phyloP scores from a whole-genome alignment of 2,329 filamentous ascomycete genomes.

The Podosphaera xanthii region DNA sequence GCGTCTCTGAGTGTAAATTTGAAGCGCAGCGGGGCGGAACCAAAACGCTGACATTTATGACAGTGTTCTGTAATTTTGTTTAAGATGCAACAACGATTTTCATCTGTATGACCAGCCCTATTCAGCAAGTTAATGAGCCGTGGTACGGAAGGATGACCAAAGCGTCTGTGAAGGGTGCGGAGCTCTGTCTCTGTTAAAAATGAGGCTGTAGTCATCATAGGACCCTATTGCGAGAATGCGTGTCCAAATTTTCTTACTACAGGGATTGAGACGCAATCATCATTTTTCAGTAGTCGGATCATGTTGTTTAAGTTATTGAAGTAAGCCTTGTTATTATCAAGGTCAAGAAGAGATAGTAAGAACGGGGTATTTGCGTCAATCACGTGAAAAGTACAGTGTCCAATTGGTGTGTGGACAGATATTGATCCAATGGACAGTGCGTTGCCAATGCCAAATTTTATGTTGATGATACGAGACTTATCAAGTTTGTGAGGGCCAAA shows the following conservation, averaged over 20 bases:
- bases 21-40: neutral
- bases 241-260: neutral
- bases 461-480: neutral
- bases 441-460: neutral
- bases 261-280: neutral
- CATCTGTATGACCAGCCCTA: neutral
- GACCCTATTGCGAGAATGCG: neutral
- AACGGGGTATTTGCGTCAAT: neutral
- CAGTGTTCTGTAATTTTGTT: neutral
- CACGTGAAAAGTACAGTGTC: neutral
- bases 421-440: neutral
- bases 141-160: neutral
- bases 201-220: neutral
- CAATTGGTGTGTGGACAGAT: neutral
- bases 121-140: neutral
- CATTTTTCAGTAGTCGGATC: neutral
- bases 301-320: neutral
- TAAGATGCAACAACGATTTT: neutral
- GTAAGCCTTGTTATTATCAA: neutral
- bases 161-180: neutral
- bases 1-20: slow-evolving; percentile 1
- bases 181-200: neutral
- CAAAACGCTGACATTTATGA: neutral
- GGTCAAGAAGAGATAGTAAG: neutral
- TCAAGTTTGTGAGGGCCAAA: neutral